Percentiles rank a stretch among this genome's conserved stretches.
These are phyloP conservation scores for Amoebophrya sp. DNA, from an alignment of 169 alveolate species.

Conservation along the genomic window DNA sequence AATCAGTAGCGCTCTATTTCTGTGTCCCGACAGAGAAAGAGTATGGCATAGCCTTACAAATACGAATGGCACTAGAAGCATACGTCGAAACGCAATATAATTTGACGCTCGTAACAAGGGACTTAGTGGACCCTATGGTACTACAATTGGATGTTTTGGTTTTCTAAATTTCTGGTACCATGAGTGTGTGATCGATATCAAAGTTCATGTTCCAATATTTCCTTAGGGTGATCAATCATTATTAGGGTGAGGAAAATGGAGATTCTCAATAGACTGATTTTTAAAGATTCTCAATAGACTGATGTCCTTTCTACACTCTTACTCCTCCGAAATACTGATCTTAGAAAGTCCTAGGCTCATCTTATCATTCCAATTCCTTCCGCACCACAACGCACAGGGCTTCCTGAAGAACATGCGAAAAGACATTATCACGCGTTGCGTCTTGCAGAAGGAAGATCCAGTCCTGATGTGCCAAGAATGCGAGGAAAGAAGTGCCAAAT, in stretches of 20 bases:
- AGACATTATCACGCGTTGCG: not conserved
- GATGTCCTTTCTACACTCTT: no score
- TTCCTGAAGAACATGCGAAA: slow-evolving; percentile 4
- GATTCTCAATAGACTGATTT: no score
- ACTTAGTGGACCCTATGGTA: not conserved
- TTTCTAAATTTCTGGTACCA: no score
- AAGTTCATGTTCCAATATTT: no score
- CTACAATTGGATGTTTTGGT: no score
- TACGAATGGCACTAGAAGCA: not conserved
- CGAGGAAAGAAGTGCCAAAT: not conserved
- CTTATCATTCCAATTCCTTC: no score
- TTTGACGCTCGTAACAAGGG: not conserved
- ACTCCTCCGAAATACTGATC: no score
- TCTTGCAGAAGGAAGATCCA: not conserved
- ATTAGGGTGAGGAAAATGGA: no score
- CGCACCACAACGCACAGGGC: not conserved
- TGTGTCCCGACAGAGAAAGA: not conserved
- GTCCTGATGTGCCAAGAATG: slow-evolving; percentile 15
- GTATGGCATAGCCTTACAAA: not conserved
- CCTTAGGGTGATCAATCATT: no score
- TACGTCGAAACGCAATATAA: not conserved
- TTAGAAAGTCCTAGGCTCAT: no score
- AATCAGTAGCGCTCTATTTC: not conserved
- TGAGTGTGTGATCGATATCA: no score
- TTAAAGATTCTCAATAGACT: no score